Evolutionary conservation across 2,329 filamentous ascomycete genomes (phyloP), one percentile per base, ranked within the genome.

Genomic region (Diplocarpon rosae): DNA sequence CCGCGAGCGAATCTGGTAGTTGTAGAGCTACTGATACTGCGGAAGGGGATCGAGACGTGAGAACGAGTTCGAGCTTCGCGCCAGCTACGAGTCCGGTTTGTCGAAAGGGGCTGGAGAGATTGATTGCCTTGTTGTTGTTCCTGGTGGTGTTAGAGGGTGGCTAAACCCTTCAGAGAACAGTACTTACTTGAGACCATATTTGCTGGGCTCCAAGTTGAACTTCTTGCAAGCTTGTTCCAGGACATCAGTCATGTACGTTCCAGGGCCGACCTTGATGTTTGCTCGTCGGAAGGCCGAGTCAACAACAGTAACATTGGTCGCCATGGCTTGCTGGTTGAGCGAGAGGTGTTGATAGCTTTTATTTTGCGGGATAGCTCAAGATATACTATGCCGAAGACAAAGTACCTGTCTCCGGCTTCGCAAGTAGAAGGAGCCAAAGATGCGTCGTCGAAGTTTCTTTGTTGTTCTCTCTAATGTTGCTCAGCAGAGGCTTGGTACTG

Each of bases 21-120:
- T 94, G 85, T 11, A 98, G 69, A n/a, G 86, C 90, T 34, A 98
- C 83, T 33, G 83, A 88, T 45, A 98, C 83, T 38, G 83, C 83
- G 1, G 86, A 82, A 0, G 89, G 83, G 0, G 88, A 92, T 46
- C 85, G 85, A 37, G 89, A 92, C 47, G 83, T 80, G 60, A 86
- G 80, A 16, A 95, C 83, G 39, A 98, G 83, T 61, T 96, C 89
- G 47, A 98, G 78, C 61, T 93, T 94, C 47, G 92, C 90, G 50
- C 92, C 92, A 31, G 85, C 76, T 11, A 75, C 72, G 5, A 98
- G 80, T 39, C 88, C 86, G 5, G 88, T 83, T 24, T 90, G 78
- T 38, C 90, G 81, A 62, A 89, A 86, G 34, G 85, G 83, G 45
- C 87, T 74, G 6, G 88, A 90, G 8, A 98, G 75, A 58, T 95